Base-by-base conservation (phyloP, 2,329 filamentous ascomycete genomes). In the Sarocladiaceae sp. region DNA sequence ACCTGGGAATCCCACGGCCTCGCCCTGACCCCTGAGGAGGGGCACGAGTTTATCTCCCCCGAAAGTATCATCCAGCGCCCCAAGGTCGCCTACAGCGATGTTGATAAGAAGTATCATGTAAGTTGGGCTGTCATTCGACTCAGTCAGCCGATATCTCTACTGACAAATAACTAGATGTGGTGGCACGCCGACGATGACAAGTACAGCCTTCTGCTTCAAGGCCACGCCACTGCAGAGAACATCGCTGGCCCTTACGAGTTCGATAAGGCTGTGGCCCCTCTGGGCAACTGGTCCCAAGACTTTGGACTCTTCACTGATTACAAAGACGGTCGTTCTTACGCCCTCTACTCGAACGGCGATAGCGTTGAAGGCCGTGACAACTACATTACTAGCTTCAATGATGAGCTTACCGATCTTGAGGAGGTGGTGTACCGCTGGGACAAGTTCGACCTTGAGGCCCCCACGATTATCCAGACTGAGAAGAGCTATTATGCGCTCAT, bases 251-350 rank as follows among this genome's bases (percentile, higher is more conserved):
- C 79, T 0, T 83, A 82, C 60, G 70, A 59, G 2, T 82, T 82
- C 54, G 67, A 79, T 13, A 71, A 77, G 35, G 80, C 78, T 1
- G 76, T 73, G 0, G 66, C 73, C 0, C 80, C 80, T 0, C 71
- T 83, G 0, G 80, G 80, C 2, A 84, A 83, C 61, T 83, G 80
- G 80, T 82, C 77, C 0, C 80, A 84, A 56, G 80, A 84, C 52
- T 84, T 82, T 42, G 80, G 80, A 10, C 67, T 82, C 20, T 83
- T 84, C 55, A 79, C 77, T 3, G 80, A 84, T 57, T 78, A 78
- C 63, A 82, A 81, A 53, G 73, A 80, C 37, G 78, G 78, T 11
- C 69, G 71, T 0, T 74, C 76, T 0, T 83, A 83, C 54, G 72
- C 79, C 1, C 66, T 83, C 2, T 83, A 83, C 64, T 82, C 78